These are phyloP conservation scores for Calophaca sinica DNA, from an alignment of 306 rosid species.

Conservation along the genomic window DNA sequence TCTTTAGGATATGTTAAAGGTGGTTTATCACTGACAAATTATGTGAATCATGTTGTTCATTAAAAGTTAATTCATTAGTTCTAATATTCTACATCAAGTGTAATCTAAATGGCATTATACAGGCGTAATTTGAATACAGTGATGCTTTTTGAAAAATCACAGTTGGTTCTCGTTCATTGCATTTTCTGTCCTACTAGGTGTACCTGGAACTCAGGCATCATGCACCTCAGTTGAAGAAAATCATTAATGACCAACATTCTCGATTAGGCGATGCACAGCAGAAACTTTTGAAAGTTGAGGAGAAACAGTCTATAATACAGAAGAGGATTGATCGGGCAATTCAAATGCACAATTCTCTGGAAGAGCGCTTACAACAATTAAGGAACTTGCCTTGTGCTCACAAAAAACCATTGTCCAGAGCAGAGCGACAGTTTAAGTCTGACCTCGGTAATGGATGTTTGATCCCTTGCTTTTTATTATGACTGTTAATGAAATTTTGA, in stretches of 20 bases:
- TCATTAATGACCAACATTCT: constrained; percentile 74
- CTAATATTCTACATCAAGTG: constrained; percentile 16
- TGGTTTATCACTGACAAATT: constrained; percentile 10
- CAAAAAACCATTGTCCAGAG: constrained; percentile 84
- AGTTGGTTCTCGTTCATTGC: constrained; percentile 22
- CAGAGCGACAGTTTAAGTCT: constrained; percentile 82
- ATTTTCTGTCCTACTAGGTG: constrained; percentile 57
- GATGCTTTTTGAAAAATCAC: constrained; percentile 32
- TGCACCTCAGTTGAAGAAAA: constrained; percentile 82
- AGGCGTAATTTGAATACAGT: constrained; percentile 19
- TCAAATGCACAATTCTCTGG: constrained; percentile 67
- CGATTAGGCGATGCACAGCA: constrained; percentile 65
- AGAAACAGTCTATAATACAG: constrained; percentile 62
- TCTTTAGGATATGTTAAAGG: constrained; percentile 23
- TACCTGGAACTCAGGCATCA: constrained; percentile 88
- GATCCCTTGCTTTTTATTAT: constrained; percentile 34
- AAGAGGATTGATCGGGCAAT: constrained; percentile 64
- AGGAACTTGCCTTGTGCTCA: constrained; percentile 76
- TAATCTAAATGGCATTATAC: constrained; percentile 19
- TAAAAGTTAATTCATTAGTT: constrained; percentile 31
- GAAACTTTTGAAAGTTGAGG: constrained; percentile 69
- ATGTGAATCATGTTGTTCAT: constrained; percentile 22
- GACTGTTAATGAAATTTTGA: constrained; percentile 22
- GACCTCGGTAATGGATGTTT: constrained; percentile 78
- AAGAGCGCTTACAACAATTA: constrained; percentile 77